Evolutionary conservation across 179 eudicot species (phyloP), one percentile per base, ranked within the genome.

Genomic region (Silene vulgaris): DNA sequence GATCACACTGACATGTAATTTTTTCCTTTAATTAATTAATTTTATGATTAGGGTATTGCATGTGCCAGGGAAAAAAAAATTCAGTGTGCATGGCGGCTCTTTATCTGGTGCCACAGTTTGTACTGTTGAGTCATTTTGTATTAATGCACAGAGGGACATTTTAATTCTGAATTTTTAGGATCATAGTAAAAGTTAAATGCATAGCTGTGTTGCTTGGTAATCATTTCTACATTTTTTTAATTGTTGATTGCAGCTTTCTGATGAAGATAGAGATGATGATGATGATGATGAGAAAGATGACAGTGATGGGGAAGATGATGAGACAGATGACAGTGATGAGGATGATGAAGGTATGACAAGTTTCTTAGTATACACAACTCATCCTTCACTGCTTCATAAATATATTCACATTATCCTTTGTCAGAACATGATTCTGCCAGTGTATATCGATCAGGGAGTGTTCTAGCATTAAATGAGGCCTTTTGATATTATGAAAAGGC

Each of bases 281-380:
- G 85, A 72, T 62, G 60, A 56, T 43, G 56, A 16, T 21, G 77
- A 63, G 74, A 5, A 76, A 80, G 61, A 85, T 80, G 45, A 35
- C 52, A 60, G 71, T 16, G 77, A 62, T 32, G 80, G 68, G 26
- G 68, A 74, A 13, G 82, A 71, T 35, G 40, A 48, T 48, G 57
- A 21, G 71, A 65, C 2, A 4, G 81, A 73, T 43, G 82, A 70
- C 54, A 85, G 76, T 70, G 75, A 30, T 1, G 85, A 69, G 52
- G 88, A 86, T 43, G 80, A 81, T 62, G 85, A 83, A 62, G 83
- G 78, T 68, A 62, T 57, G 30, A 77, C 83, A 69, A 86, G 91
- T 86, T 84, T 72, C 26, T 64, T 45, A 26, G 37, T 52, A 71
- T 26, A 17, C 54, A 50, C 16, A 17, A 16, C 45, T 72, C 21